Percentiles rank a stretch among this genome's conserved stretches.
These are phyloP conservation scores for Fusarium anthophilum DNA, from an alignment of 2,329 filamentous ascomycete genomes.

Conservation along the genomic window DNA sequence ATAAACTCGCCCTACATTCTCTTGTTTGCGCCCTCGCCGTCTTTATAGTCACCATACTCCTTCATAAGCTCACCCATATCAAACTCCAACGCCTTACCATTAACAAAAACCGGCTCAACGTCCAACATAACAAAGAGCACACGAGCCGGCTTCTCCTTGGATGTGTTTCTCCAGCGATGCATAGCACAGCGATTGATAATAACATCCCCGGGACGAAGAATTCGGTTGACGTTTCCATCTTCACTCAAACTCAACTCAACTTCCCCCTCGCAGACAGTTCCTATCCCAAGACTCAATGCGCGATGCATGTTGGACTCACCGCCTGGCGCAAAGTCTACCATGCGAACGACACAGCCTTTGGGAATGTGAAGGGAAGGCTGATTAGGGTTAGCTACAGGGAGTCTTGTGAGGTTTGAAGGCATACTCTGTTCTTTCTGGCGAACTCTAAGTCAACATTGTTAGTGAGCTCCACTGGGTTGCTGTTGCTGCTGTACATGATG, in stretches of 20 bases:
- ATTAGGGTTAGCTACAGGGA: accelerated
- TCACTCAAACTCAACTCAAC: not conserved
- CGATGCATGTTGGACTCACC: not conserved
- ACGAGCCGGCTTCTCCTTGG: not conserved
- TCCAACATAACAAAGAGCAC: not conserved
- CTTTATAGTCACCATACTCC: not conserved
- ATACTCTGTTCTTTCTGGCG: not conserved
- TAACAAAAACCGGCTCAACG: not conserved
- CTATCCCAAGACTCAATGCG: not conserved
- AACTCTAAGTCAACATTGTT: not conserved
- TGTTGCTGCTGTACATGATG: not conserved
- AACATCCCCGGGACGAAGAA: not conserved
- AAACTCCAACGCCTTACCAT: not conserved
- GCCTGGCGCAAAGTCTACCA: not conserved
- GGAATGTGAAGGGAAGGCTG: not conserved
- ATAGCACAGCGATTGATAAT: not conserved
- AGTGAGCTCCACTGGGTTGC: not conserved
- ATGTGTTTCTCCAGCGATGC: not conserved
- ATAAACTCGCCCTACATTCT: not conserved
- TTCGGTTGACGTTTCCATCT: not conserved
- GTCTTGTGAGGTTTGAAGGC: accelerated
- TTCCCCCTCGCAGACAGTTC: not conserved
- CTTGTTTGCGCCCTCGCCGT: not conserved
- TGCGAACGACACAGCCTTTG: not conserved
- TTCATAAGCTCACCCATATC: not conserved